phyloP scores from a whole-genome alignment of 2,329 filamentous ascomycete species.

The Colletotrichum echinochloae region DNA sequence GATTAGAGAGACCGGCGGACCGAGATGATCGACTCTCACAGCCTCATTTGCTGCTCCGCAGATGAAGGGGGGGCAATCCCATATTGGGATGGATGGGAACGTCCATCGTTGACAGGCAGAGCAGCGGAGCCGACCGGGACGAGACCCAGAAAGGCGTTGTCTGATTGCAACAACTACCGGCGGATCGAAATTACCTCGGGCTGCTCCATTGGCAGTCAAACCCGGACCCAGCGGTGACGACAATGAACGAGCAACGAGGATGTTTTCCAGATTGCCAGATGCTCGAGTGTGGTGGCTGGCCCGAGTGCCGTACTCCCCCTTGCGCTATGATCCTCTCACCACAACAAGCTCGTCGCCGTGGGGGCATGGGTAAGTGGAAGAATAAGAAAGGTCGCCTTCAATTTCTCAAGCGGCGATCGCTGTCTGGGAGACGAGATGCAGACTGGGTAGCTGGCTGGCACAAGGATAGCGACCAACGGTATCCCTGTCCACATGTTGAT shows the following conservation, averaged over 20 bases:
- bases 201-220: constrained; percentile 24
- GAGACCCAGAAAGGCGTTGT: constrained; percentile 20
- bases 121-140: constrained; percentile 8
- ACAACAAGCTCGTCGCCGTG: constrained; percentile 5
- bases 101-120: constrained; percentile 16
- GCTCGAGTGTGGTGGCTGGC: constrained; percentile 18
- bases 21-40: constrained; percentile 35
- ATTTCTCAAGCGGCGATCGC: constrained; percentile 32
- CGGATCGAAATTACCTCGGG: constrained; percentile 28
- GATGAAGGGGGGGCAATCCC: constrained; percentile 29
- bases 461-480: constrained; percentile 16
- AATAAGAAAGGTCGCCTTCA: constrained; percentile 24
- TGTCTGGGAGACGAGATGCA: constrained; percentile 25
- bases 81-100: constrained; percentile 23
- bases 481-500: constrained; percentile 30
- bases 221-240: constrained; percentile 30
- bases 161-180: constrained; percentile 38
- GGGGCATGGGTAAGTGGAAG: constrained; percentile 7
- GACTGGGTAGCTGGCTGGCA: constrained; percentile 12
- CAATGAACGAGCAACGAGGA: constrained; percentile 23
- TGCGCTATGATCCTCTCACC: constrained; percentile 15
- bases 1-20: constrained; percentile 8
- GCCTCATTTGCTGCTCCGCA: constrained; percentile 34
- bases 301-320: constrained; percentile 15
- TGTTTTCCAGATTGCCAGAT: constrained; percentile 26